Percentiles rank a stretch among this genome's conserved stretches.
Evolutionary conservation across 1,139 yeast genomes (phyloP).

Genomic region (Yamadazyma diospyri): DNA sequence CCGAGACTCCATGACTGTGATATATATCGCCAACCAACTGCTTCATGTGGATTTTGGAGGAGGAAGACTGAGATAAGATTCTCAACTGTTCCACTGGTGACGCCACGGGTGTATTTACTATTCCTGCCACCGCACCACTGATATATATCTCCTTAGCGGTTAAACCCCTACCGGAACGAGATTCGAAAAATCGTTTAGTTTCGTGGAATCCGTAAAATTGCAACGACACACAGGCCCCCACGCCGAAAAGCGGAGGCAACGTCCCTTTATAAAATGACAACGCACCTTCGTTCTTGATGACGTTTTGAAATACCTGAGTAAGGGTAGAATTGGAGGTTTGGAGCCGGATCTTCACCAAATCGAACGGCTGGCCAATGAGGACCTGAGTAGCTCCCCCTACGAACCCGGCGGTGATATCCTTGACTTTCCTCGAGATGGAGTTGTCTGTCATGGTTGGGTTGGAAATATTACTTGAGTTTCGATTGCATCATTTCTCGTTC

Average conservation of each 20-base stretch:
- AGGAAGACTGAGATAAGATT: conserved; percentile 60
- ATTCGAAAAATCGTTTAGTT: conserved; percentile 58
- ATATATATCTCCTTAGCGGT: conserved; percentile 61
- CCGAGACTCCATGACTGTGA: conserved; percentile 45
- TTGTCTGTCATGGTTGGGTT: conserved; percentile 46
- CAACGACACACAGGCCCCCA: conserved; percentile 70
- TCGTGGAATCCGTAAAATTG: conserved; percentile 80
- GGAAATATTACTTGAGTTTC: conserved; percentile 2
- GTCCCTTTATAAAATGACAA: conserved; percentile 59
- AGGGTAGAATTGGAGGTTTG: conserved; percentile 45
- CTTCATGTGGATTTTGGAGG: conserved; percentile 40
- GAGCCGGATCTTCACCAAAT: conserved; percentile 61
- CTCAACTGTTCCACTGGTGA: conserved; percentile 76
- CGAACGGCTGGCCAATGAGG: conserved; percentile 72
- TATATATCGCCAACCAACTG: conserved; percentile 42
- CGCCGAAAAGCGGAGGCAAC: conserved; percentile 49
- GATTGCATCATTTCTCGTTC: conserved; percentile 5
- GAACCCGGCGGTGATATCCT: conserved; percentile 55
- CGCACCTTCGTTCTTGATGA: conserved; percentile 57
- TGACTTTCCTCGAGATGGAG: conserved; percentile 52
- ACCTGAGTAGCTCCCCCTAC: conserved; percentile 65
- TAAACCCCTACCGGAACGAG: conserved; percentile 32
- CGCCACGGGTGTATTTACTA: conserved; percentile 68
- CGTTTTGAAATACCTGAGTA: conserved; percentile 45
- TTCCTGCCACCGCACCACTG: conserved; percentile 78